Base-by-base conservation (phyloP, 768 basidiomycete species). In the Tulasnella sp. region DNA sequence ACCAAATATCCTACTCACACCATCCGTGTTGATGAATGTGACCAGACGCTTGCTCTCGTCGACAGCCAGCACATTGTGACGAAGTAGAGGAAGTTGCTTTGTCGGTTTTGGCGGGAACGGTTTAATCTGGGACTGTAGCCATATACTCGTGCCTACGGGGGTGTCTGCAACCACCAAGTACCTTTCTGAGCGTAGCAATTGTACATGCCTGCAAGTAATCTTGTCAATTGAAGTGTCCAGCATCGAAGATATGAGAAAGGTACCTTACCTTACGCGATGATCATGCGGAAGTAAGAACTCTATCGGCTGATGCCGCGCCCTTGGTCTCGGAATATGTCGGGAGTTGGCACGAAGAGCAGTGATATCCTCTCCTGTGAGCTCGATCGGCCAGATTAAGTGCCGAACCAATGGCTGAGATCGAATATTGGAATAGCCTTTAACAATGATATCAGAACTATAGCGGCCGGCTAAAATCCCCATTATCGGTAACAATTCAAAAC, bases 1-100 rank as follows among this genome's bases (percentile, higher is more conserved):
- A 50, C 8, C 19, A 17, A n/a, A n/a, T n/a, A n/a, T n/a, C n/a
- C n/a, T n/a, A n/a, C n/a, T n/a, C 4, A 56, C 55, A 34, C 27
- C 8, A 32, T 59, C 48, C 11, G 34, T 50, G 9, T 24, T 50
- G 19, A 27, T 47, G 26, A 59, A 21, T 0, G 75, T 74, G 19
- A 83, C 64, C 67, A 78, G 73, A 1, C 76, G 74, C 62, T 74
- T 78, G 9, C 70, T 67, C 64, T 83, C 80, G 48, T 83, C 80
- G 60, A 75, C 80, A 0, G 81, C 72, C 3, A 82, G 54, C 8
- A 77, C n/a, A 47, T 73, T 70, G 71, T 66, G 0, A 78, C 80
- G 15, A 80, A 71, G 64, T 5, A 15, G 15, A 7, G 7, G 5
- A 7, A 38, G 34, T 76, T 80, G 58, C 77, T 75, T 5, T 71